Evolutionary conservation across 345 rosid species (phyloP).

Genomic region (Orychophragmus violaceus): DNA sequence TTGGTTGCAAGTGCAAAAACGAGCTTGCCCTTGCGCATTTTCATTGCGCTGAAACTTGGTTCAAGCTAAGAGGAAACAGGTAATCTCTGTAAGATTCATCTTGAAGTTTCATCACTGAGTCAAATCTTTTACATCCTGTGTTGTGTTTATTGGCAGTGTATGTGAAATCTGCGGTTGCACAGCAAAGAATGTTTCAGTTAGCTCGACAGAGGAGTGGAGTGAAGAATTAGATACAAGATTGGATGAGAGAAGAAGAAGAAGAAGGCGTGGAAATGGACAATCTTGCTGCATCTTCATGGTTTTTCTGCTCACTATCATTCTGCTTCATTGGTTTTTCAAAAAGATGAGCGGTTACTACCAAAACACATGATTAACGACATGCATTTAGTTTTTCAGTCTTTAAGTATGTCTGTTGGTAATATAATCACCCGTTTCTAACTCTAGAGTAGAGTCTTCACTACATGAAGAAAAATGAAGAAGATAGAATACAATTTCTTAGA

Average conservation of each 20-base stretch:
- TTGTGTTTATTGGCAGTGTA: conserved; percentile 20
- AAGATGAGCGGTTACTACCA: conserved; percentile 1
- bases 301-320: conserved; percentile 10
- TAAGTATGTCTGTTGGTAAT: not conserved
- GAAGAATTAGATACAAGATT: too few relatives aligned
- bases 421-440: not conserved
- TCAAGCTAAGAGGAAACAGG: conserved; percentile 91
- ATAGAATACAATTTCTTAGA: not conserved
- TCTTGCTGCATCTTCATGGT: conserved; percentile 26
- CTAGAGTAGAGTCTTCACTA: not conserved
- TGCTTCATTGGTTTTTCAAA: conserved; percentile 26
- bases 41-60: conserved; percentile 91
- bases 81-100: conserved; percentile 15
- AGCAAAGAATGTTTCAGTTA: not conserved
- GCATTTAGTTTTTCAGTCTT: not conserved
- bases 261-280: conserved; percentile 19
- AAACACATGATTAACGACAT: not conserved
- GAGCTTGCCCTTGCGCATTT: conserved; percentile 79
- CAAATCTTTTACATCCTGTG: not conserved
- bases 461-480: not conserved
- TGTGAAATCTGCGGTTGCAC: conserved; percentile 18
- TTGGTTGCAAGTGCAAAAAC: conserved; percentile 90
- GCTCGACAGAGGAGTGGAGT: conserved; percentile 10
- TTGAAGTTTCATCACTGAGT: not conserved
- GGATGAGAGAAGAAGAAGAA: conserved; percentile 14